Conservation (phyloP, 495 filamentous ascomycete genomes). For the Trichoderma reesei region DNA sequence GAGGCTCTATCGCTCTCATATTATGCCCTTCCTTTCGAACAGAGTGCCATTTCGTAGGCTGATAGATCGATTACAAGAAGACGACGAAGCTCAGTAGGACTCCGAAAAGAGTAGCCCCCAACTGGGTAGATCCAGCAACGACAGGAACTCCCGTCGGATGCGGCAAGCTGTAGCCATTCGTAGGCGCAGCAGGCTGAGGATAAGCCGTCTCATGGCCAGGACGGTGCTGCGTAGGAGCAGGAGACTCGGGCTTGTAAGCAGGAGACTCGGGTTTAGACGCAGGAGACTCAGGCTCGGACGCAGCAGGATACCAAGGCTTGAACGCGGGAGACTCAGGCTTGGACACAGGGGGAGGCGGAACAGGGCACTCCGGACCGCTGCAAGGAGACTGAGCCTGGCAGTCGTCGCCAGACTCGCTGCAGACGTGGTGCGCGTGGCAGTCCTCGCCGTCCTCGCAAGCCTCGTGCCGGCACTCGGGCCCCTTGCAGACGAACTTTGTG, state of each 20-base stretch:
- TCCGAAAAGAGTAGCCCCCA: neutral
- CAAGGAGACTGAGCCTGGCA: neutral
- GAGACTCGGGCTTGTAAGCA: neutral
- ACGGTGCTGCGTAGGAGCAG: neutral
- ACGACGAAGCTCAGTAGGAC: neutral
- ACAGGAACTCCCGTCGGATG: neutral
- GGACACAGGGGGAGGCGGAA: neutral
- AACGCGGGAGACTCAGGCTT: neutral
- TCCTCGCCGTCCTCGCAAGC: neutral
- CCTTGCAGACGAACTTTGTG: constrained; percentile 9
- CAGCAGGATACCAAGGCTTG: too few species aligned
- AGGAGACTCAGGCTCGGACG: neutral
- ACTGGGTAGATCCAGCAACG: neutral
- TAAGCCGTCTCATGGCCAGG: neutral
- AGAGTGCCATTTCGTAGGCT: neutral
- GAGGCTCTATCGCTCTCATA: too few species aligned
- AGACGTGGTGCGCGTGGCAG: neutral
- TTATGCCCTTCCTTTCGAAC: too few species aligned
- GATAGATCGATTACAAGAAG: neutral
- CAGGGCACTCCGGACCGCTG: neutral
- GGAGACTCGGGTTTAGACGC: neutral
- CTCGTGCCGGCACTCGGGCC: neutral
- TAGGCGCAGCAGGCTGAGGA: neutral
- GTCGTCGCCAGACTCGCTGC: neutral
- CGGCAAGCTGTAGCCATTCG: neutral